These are phyloP conservation scores for Podospora comata DNA, from an alignment of 495 filamentous ascomycete genomes.

Conservation along the genomic window DNA sequence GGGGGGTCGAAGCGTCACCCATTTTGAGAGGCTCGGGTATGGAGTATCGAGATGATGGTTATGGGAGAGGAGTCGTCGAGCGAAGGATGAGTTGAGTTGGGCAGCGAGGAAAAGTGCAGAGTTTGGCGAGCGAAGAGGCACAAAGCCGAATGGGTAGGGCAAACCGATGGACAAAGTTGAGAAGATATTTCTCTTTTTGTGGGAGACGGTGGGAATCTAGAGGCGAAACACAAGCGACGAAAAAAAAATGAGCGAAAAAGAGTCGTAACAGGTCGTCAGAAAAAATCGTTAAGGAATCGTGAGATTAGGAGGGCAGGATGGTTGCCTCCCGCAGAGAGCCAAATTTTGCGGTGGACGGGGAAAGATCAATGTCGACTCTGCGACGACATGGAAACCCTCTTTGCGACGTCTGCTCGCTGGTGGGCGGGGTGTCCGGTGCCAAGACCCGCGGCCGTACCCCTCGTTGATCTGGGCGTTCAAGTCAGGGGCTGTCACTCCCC, in stretches of 20 bases:
- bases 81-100: neutral
- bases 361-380: slow-evolving; percentile 10
- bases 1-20: slow-evolving; percentile 44
- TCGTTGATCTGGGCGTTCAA: neutral
- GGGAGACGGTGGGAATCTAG: slow-evolving; percentile 1
- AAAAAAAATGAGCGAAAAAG: slow-evolving; percentile 21
- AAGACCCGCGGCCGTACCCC: neutral
- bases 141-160: neutral
- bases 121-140: neutral
- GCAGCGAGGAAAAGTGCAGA: neutral
- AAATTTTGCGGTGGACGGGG: slow-evolving; percentile 4
- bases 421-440: neutral
- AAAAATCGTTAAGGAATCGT: slow-evolving; percentile 18
- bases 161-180: neutral
- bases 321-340: slow-evolving; percentile 13
- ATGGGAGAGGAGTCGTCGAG: neutral
- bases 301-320: slow-evolving; percentile 14
- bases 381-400: neutral
- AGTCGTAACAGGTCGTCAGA: slow-evolving; percentile 32
- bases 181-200: slow-evolving; percentile 8
- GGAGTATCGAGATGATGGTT: neutral
- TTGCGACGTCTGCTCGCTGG: neutral
- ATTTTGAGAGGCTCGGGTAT: slow-evolving; percentile 29
- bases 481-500: neutral
- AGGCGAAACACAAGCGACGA: slow-evolving; percentile 11